Base-by-base conservation (phyloP, 352 stramenopile species). In the Nothophytophthora sp. region DNA sequence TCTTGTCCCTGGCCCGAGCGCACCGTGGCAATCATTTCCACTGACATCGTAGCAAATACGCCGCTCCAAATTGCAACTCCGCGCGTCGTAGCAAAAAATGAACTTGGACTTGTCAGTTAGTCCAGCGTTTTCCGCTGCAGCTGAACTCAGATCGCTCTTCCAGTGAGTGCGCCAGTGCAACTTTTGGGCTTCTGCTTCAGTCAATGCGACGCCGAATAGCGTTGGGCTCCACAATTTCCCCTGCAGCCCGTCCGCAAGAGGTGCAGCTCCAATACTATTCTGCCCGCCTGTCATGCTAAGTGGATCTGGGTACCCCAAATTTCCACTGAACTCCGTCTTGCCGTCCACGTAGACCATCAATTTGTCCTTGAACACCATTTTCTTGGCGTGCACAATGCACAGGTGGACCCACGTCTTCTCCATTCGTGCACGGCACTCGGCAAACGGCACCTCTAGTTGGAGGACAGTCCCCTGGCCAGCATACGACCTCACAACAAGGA, bases 311-410 rank as follows among this genome's bases (percentile, higher is more conserved):
- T 95, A 95, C 4, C 65, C 60, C 38, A 95, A 49, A 50, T 75
- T 87, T 0, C 81, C 85, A 23, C 62, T 83, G 49, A 85, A 88
- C 9, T 82, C 48, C n/a, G 32, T 38, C 11, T 63, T 67, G 1
- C 81, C 82, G 38, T 95, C 67, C n/a, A 85, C 56, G 50, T 70
- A 93, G 23, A 95, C 73, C 0, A 62, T 70, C 9, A 93, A 28
- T 54, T 95, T 95, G 63, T 93, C 85, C 52, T 91, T 93, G 62
- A 93, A 95, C 10, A 95, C 77, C 77, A 95, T 92, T 43, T 92
- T 95, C 57, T 92, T 93, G 1, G 79, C 67, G 51, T 95, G 85
- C 1, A 92, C 81, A 38, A 95, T 64, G 44, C 76, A 90, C 27
- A 95, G 35, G 39, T 92, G 81, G 1, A 85, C 68, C 85, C 82